Evolutionary conservation across 1,284 basidiomycete genomes (phyloP).

Genomic region (Sanghuangporus weigelae): DNA sequence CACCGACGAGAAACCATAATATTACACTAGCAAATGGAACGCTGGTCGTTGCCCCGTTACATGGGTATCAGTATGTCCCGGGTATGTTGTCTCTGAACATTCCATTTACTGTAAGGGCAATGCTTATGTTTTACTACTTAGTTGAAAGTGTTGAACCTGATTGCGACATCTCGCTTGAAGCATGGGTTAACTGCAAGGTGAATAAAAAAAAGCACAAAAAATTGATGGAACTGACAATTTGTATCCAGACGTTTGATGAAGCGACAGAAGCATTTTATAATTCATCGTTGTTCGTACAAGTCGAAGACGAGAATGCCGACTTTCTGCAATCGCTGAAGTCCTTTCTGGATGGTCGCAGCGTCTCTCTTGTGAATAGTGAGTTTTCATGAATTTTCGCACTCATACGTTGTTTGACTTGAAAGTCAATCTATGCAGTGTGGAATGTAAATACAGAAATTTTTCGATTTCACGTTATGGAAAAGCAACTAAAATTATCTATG

Average conservation of each 20-base stretch:
- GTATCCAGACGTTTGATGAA: constrained; percentile 13
- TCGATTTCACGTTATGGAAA: constrained; percentile 8
- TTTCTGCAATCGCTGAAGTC: constrained; percentile 39
- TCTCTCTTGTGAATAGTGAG: constrained; percentile 37
- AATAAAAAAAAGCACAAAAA: not conserved
- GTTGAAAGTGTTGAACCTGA: constrained; percentile 36
- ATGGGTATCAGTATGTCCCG: constrained; percentile 35
- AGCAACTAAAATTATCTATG: constrained; percentile 2
- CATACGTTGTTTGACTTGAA: not conserved
- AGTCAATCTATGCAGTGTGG: constrained; percentile 18
- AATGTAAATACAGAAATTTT: constrained; percentile 23
- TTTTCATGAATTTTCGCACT: constrained; percentile 17
- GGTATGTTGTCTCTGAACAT: not conserved
- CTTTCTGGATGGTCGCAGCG: constrained; percentile 36
- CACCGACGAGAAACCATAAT: constrained; percentile 27
- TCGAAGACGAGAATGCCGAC: constrained; percentile 28
- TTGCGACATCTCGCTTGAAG: constrained; percentile 37
- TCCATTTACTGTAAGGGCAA: not conserved
- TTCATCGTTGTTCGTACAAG: constrained; percentile 30
- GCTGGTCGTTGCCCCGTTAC: constrained; percentile 33
- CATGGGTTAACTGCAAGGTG: constrained; percentile 36
- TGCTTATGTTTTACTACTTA: not conserved
- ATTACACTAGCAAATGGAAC: constrained; percentile 38
- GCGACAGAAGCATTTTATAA: constrained; percentile 22
- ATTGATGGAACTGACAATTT: not conserved